phyloP scores from a whole-genome alignment of 257 asterid genomes.

The Prunella vulgaris region DNA sequence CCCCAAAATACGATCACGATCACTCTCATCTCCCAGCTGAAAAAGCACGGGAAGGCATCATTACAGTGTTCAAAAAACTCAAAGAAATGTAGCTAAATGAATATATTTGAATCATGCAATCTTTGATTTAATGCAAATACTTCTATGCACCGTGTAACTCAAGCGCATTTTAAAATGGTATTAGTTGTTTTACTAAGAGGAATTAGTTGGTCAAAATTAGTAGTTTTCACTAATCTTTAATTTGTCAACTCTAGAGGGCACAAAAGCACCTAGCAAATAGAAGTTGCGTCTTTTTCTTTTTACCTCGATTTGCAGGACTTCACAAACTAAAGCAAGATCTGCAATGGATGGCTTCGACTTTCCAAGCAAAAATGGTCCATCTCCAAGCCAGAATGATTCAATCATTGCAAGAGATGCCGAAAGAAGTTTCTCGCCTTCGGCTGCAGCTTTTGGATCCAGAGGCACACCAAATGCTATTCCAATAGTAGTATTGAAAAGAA shows the following conservation, averaged over 20 bases:
- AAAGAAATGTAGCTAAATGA: no score
- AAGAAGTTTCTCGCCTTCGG: conserved; percentile 56
- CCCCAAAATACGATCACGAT: conserved; percentile 44
- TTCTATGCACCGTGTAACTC: no score
- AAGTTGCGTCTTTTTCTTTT: neutral
- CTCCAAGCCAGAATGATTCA: conserved; percentile 70
- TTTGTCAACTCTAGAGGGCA: neutral
- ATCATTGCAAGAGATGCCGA: conserved; percentile 48
- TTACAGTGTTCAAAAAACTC: neutral
- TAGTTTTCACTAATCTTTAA: neutral
- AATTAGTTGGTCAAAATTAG: no score
- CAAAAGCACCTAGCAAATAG: neutral
- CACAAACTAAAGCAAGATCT: conserved; percentile 79
- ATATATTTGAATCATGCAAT: no score
- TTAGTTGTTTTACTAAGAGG: no score
- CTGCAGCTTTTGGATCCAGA: conserved; percentile 61
- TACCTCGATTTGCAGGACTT: conserved; percentile 77
- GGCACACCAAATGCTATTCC: conserved; percentile 49
- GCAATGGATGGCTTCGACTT: conserved; percentile 73
- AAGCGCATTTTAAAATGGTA: no score
- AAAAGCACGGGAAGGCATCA: neutral
- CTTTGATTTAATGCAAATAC: no score
- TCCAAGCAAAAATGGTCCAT: conserved; percentile 61
- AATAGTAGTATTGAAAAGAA: conserved; percentile 35
- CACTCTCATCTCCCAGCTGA: conserved; percentile 48